Base-by-base conservation (phyloP, 2,329 filamentous ascomycete species). In the Diaporthe sp. region DNA sequence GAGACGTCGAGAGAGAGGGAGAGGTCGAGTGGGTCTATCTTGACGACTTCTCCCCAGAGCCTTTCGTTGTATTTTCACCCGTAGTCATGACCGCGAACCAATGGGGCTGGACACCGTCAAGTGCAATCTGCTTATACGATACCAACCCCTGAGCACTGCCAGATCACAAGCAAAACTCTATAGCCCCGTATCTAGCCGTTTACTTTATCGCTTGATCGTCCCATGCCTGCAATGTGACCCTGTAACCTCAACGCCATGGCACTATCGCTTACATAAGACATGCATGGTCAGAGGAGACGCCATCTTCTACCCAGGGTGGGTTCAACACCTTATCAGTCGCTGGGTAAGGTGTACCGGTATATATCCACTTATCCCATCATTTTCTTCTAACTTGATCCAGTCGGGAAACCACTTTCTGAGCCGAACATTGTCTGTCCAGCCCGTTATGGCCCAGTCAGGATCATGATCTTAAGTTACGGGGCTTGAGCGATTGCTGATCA, bases 181-280 rank as follows among this genome's bases (percentile, higher is more conserved):
- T 33, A 67, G 52, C 22, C 38, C 30, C 25, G 10, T 33, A 10
- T 10, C 10, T 38, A 35, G 42, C 35, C 45, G 33, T 68, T 68
- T 13, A 54, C 33, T 54, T 54, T 30, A 12, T 67, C 61, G 47
- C 64, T 54, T 54, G 1, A 40, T 40, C 64, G 25, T 68, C 64
- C 45, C 64, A 40, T 40, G 47, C 33, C 64, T 40, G 47, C 64
- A 28, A 68, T 68, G 64, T 22, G 30, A 68, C 64, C 64, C 22
- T 68, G 47, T 40, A 52, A 28, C 64, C 45, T 68, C 47, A 28
- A 38, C 8, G 19, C 15, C 8, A 40, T 54, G 64, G 15, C n/a
- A 40, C 4, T n/a, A 38, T 6, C 5, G 64, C 64, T 68, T 40
- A 68, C 47, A 54, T 40, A 54, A 68, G 35, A 38, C 13, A n/a